Percentiles rank a stretch among this genome's conserved stretches.
Evolutionary conservation across 2,329 filamentous ascomycete genomes (phyloP).

Genomic region (Pestalotiopsis sp.): DNA sequence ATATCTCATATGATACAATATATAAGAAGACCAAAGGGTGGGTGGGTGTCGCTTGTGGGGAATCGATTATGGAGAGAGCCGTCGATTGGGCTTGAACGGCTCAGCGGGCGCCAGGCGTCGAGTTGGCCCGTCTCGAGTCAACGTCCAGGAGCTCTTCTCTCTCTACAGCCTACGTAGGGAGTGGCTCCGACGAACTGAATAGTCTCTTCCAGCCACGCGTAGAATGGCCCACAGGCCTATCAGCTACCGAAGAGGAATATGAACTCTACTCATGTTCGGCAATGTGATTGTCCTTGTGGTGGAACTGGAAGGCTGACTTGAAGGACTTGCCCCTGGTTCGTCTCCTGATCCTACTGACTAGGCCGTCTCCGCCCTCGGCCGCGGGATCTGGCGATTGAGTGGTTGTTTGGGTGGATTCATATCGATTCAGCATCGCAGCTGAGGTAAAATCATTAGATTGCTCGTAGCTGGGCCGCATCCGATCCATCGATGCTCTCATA

Average conservation of each 20-base stretch:
- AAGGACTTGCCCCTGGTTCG: slow-evolving; percentile 38
- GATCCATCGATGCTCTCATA: slow-evolving; percentile 84
- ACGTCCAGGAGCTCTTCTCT: neutral
- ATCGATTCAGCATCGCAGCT: slow-evolving; percentile 79
- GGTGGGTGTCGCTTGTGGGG: neutral
- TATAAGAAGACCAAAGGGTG: neutral
- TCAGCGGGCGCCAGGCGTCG: neutral
- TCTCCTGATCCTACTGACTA: slow-evolving; percentile 34
- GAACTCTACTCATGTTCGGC: slow-evolving; percentile 29
- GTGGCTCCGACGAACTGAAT: neutral
- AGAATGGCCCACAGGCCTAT: neutral
- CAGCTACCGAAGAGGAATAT: slow-evolving; percentile 10
- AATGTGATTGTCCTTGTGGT: slow-evolving; percentile 30
- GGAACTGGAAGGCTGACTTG: slow-evolving; percentile 33
- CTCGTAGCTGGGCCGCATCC: slow-evolving; percentile 82
- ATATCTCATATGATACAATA: neutral
- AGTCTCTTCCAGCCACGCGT: neutral
- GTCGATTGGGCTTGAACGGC: neutral
- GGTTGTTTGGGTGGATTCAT: slow-evolving; percentile 75
- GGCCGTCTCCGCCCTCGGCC: slow-evolving; percentile 23
- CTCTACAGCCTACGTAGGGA: neutral
- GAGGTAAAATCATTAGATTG: slow-evolving; percentile 89
- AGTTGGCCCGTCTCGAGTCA: neutral
- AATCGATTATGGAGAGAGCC: neutral
- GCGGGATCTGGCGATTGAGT: slow-evolving; percentile 15